These are phyloP conservation scores for Aspergillus proliferans DNA, from an alignment of 2,329 filamentous ascomycete genomes.

Conservation along the genomic window DNA sequence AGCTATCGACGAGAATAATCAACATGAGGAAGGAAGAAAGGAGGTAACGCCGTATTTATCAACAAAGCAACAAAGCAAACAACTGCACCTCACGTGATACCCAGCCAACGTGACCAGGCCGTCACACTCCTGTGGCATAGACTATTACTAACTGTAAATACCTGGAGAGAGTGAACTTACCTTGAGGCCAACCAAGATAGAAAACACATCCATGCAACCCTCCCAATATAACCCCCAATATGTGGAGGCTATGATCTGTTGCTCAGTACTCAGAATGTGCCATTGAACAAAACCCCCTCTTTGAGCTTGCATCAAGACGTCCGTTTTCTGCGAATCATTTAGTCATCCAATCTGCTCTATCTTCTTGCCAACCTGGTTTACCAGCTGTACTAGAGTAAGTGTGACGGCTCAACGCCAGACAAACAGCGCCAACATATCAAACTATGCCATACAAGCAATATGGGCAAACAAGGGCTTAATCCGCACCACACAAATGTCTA, in stretches of 20 bases:
- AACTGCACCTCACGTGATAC: too few relatives aligned
- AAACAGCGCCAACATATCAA: too few relatives aligned
- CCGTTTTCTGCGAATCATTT: not conserved
- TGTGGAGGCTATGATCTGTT: not conserved
- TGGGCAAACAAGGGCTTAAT: too few relatives aligned
- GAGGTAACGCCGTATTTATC: too few relatives aligned
- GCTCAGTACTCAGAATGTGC: not conserved
- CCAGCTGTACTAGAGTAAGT: constrained; percentile 1
- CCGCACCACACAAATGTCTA: too few relatives aligned
- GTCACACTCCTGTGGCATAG: not conserved
- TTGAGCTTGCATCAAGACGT: not conserved
- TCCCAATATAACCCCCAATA: not conserved
- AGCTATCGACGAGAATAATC: too few relatives aligned
- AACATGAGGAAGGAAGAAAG: too few relatives aligned
- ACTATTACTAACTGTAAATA: not conserved
- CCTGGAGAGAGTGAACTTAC: not conserved
- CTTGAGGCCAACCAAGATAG: not conserved
- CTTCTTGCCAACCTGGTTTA: constrained; percentile 1
- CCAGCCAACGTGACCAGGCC: too few relatives aligned
- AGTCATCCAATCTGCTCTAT: constrained; percentile 1
- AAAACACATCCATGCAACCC: not conserved
- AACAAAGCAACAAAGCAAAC: too few relatives aligned
- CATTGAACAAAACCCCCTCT: not conserved
- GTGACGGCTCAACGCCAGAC: too few relatives aligned
- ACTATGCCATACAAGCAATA: too few relatives aligned